Evolutionary conservation across 352 stramenopile species (phyloP).

Genomic region (Globisporangium paddicum): DNA sequence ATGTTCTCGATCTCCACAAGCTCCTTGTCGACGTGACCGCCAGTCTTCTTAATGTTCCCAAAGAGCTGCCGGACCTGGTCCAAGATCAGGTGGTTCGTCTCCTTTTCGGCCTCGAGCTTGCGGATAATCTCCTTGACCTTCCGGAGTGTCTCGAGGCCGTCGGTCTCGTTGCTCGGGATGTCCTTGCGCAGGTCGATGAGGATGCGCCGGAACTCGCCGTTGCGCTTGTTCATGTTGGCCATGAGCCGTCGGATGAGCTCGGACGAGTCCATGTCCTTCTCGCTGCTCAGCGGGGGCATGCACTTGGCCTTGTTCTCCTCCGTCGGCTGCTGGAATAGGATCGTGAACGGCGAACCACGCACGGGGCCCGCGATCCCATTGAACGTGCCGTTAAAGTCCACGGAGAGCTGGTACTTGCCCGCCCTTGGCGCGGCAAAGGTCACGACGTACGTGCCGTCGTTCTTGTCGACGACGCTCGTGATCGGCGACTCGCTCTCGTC

Average conservation of each 20-base stretch:
- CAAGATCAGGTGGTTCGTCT: conserved; percentile 61
- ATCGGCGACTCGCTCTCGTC: conserved; percentile 27
- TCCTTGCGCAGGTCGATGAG: conserved; percentile 81
- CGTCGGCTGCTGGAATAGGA: conserved; percentile 36
- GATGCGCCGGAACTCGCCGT: conserved; percentile 74
- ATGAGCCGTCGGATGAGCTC: conserved; percentile 72
- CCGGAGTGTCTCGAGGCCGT: conserved; percentile 73
- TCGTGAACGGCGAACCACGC: conserved; percentile 90
- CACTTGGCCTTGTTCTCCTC: conserved; percentile 77
- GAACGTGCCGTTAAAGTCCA: conserved; percentile 94
- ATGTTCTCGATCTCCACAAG: conserved; percentile 78
- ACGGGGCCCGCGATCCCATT: conserved; percentile 90
- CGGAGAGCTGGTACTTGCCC: conserved; percentile 84
- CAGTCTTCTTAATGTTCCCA: conserved; percentile 72
- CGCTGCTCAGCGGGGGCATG: conserved; percentile 52
- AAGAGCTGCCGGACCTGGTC: conserved; percentile 80
- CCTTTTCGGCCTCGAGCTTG: conserved; percentile 70
- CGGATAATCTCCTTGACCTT: conserved; percentile 85
- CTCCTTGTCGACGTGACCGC: conserved; percentile 81
- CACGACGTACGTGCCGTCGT: conserved; percentile 94
- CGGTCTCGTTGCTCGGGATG: conserved; percentile 70
- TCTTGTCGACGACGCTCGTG: conserved; percentile 76
- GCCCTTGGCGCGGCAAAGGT: conserved; percentile 77
- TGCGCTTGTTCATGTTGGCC: conserved; percentile 81
- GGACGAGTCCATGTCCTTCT: conserved; percentile 73